Conservation (phyloP, 169 alveolate species). For the Theileria sp. region DNA sequence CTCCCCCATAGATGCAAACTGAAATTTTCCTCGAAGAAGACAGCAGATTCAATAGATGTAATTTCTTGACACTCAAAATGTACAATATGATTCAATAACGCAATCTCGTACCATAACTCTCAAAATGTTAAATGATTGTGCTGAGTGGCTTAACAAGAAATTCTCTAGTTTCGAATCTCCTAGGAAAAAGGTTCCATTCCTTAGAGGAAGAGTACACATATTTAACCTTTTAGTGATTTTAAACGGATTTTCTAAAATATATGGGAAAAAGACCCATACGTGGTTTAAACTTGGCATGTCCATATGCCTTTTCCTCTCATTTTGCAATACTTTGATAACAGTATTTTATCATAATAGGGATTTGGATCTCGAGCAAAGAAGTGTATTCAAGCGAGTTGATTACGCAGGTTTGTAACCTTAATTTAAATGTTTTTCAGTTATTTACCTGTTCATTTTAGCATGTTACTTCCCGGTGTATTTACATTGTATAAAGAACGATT, state of each 20-base stretch:
- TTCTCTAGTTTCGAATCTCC: background rate
- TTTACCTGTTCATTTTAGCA: conserved; percentile 69
- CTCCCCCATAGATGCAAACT: background rate
- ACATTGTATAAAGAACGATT: conserved; percentile 32
- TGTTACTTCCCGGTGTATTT: conserved; percentile 64
- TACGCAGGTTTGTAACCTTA: conserved; percentile 45
- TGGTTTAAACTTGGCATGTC: conserved; percentile 16
- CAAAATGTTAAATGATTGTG: background rate
- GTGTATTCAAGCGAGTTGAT: conserved; percentile 60
- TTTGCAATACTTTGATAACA: conserved; percentile 36
- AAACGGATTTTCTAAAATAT: conserved; percentile 31
- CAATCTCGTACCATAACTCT: background rate
- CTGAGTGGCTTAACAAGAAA: background rate
- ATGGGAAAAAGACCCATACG: background rate
- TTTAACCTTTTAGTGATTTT: conserved; percentile 61
- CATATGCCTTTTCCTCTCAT: conserved; percentile 25
- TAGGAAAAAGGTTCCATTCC: conserved; percentile 36
- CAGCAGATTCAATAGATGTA: background rate
- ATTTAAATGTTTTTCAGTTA: conserved; percentile 53
- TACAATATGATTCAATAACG: background rate
- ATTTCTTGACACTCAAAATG: background rate
- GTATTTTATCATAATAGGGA: conserved; percentile 32
- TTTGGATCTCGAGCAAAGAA: conserved; percentile 11
- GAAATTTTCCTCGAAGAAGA: background rate
- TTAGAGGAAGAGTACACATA: conserved; percentile 72